Evolutionary conservation across 805 yeast species (phyloP), one percentile per base, ranked within the genome.

Genomic region (Blastobotrys attinorum): DNA sequence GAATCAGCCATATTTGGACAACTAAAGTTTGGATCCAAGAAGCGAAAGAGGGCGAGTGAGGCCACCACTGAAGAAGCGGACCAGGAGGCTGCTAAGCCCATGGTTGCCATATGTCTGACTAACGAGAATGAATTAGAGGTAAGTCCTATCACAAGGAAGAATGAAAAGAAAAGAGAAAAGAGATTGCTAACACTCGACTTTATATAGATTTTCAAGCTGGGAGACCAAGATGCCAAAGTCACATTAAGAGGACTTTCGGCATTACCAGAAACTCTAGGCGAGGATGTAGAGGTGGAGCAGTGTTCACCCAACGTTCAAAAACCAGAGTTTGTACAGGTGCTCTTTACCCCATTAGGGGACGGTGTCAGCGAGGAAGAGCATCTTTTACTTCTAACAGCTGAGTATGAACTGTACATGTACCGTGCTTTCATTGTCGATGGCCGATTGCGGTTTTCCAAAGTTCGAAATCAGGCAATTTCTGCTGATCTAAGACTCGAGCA

Each of bases 391-490:
- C 63, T 86, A 40, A 87, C 95, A 0, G 76, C 79, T 57, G 92
- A 94, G 42, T 95, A 94, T 53, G 92, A 86, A 58, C 65, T 87
- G 2, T 66, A 77, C 29, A 64, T 83, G 40, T 88, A 87, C 59
- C 78, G 77, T 52, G 64, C 79, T 29, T 76, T 63, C 48, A 66
- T 66, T 47, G 76, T 71, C 52, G 73, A 73, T 15, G 71, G 61
- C 21, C 1, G 25, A 11, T 6, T 41, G 20, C 22, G 27, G 11
- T 78, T 54, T 71, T 83, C 1, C 70, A 75, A 46, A 85, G 36
- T n/a, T 3, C 36, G 6, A 5, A 32, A 32, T 11, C 7, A n/a
- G 4, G 21, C 18, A 4, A 10, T 22, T 8, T 16, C 10, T 8
- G 36, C 36, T 4, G 20, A 11, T 4, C 36, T 32, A 4, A 3